Percentiles rank a stretch among this genome's conserved stretches.
These are phyloP conservation scores for Sanghuangporus baumii DNA, from an alignment of 1,284 basidiomycete genomes.

Conservation along the genomic window DNA sequence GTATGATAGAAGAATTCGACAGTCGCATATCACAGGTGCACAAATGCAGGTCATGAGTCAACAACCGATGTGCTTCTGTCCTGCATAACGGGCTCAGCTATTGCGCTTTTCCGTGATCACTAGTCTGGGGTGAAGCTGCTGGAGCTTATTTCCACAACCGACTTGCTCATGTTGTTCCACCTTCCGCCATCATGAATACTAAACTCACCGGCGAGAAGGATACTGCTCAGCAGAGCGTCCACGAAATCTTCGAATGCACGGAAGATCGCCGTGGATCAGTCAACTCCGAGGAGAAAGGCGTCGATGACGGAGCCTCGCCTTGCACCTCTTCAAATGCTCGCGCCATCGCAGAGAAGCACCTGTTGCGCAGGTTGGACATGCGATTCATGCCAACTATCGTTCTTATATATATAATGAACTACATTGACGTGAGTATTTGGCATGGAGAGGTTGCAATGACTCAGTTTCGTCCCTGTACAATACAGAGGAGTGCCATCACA, in stretches of 20 bases:
- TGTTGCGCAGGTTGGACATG: conserved; percentile 52
- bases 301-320: background rate
- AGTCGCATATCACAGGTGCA: background rate
- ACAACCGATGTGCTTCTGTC: background rate
- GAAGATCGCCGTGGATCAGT: background rate
- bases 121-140: background rate
- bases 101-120: background rate
- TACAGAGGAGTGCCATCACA: conserved; percentile 54
- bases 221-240: background rate
- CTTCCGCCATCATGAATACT: background rate
- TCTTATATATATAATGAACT: conserved; percentile 63
- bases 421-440: conserved; percentile 52
- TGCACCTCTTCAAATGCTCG: background rate
- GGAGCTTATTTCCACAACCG: background rate
- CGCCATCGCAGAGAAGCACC: conserved; percentile 31
- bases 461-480: background rate
- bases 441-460: background rate
- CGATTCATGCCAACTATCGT: conserved; percentile 57
- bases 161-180: background rate
- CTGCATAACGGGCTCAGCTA: background rate
- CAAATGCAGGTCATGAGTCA: background rate
- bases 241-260: background rate
- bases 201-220: background rate
- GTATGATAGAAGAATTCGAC: background rate
- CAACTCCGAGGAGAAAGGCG: background rate